Percentiles rank a stretch among this genome's conserved stretches.
These are phyloP conservation scores for Spencermartinsiella europaea DNA, from an alignment of 805 yeast species.

Conservation along the genomic window DNA sequence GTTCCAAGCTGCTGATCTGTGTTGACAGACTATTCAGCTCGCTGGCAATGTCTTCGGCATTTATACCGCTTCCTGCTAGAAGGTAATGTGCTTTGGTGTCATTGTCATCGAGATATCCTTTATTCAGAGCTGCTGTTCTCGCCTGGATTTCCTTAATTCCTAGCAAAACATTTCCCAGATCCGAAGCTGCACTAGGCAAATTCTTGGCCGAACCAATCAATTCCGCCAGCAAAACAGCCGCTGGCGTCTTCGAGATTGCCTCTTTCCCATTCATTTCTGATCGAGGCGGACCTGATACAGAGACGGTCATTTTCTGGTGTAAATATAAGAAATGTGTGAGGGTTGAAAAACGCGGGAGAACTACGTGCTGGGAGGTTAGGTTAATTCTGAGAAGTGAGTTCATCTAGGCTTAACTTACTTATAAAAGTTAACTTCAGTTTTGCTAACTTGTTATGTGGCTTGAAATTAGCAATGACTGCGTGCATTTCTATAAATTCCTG, in stretches of 20 bases:
- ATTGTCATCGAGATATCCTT: constrained; percentile 42
- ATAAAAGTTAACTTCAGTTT: no score
- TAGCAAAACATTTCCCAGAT: constrained; percentile 73
- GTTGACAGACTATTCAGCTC: constrained; percentile 39
- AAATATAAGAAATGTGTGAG: no score
- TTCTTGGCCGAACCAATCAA: constrained; percentile 71
- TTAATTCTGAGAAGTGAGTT: no score
- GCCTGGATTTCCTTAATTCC: constrained; percentile 74
- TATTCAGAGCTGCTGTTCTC: constrained; percentile 55
- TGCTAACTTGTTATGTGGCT: no score
- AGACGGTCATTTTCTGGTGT: neutral
- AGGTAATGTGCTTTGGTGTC: constrained; percentile 62
- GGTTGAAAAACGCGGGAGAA: no score
- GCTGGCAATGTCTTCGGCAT: constrained; percentile 74
- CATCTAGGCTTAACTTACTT: no score
- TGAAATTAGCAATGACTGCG: no score
- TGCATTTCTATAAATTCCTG: no score
- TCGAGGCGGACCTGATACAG: neutral
- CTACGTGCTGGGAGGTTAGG: no score
- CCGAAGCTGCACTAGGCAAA: constrained; percentile 60
- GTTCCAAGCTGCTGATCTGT: constrained; percentile 28
- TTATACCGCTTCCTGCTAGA: constrained; percentile 82
- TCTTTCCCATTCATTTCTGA: neutral
- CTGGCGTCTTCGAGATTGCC: constrained; percentile 17
- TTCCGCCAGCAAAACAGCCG: constrained; percentile 50